Evolutionary conservation across 225 moss, liverwort and hornwort species (phyloP).

Genomic region (Marchantia paleacea): DNA sequence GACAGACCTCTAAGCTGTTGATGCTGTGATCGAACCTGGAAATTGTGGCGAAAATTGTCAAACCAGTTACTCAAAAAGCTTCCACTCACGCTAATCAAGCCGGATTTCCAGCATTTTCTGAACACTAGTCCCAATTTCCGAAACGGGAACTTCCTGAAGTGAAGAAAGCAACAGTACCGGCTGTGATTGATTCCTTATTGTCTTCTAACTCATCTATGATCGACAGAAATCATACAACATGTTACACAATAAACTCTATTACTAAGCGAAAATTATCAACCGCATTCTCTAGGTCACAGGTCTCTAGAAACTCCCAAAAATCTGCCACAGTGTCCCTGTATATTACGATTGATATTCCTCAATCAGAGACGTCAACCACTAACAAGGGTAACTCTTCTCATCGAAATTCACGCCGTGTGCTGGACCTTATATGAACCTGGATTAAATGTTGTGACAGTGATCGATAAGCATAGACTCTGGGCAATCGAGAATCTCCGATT

Average conservation of each 20-base stretch:
- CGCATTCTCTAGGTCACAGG: background rate
- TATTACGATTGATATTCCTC: background rate
- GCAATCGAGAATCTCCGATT: background rate
- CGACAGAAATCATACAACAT: background rate
- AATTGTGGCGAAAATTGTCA: background rate
- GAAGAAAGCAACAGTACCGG: background rate
- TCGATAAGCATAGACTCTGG: background rate
- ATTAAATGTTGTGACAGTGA: background rate
- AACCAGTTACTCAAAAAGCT: background rate
- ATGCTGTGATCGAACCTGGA: conserved; percentile 69
- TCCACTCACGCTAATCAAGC: background rate
- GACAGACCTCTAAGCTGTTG: conserved; percentile 58
- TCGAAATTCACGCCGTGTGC: background rate
- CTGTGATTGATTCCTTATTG: too few relatives aligned
- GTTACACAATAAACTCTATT: background rate
- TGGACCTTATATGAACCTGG: background rate
- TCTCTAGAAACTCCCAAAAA: too few relatives aligned
- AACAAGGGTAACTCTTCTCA: background rate
- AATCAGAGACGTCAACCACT: background rate
- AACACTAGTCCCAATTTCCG: background rate
- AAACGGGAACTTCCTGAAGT: background rate
- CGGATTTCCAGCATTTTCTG: background rate
- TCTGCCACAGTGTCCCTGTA: background rate
- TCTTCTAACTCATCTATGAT: background rate
- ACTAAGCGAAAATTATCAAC: background rate